Percentiles rank a stretch among this genome's conserved stretches.
Evolutionary conservation across 768 basidiomycete species (phyloP).

Genomic region (Tulasnella sp.): DNA sequence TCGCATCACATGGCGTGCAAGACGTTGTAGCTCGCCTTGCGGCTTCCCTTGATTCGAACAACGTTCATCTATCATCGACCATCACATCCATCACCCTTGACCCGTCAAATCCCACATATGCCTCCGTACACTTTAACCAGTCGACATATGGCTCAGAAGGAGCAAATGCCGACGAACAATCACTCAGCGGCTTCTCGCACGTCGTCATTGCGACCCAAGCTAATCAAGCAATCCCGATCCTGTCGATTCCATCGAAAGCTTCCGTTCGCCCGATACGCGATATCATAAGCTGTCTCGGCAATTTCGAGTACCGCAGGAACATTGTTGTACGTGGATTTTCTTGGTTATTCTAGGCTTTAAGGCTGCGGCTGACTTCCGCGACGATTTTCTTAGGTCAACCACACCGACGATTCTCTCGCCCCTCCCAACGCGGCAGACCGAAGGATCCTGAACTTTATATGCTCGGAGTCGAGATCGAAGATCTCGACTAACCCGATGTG

Average conservation of each 20-base stretch:
- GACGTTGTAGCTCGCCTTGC: conserved; percentile 47
- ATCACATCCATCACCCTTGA: conserved; percentile 38
- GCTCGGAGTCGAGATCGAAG: conserved; percentile 7
- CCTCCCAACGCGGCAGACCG: conserved; percentile 40
- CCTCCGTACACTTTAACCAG: conserved; percentile 24
- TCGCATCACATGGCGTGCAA: conserved; percentile 45
- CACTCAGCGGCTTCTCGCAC: conserved; percentile 42
- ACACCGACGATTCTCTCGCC: conserved; percentile 49
- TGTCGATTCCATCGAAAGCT: conserved; percentile 29
- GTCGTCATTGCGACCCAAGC: conserved; percentile 69
- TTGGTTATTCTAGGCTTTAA: not conserved
- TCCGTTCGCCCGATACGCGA: conserved; percentile 20
- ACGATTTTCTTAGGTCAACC: conserved; percentile 45
- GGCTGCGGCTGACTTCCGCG: conserved; percentile 31
- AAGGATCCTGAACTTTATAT: conserved; percentile 56
- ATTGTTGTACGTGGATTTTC: conserved; percentile 11
- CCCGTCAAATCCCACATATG: conserved; percentile 24
- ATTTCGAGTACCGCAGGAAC: conserved; percentile 40
- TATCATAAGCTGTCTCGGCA: conserved; percentile 38
- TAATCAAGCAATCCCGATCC: conserved; percentile 43
- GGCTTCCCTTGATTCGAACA: conserved; percentile 25
- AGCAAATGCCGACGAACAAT: not conserved
- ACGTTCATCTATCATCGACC: conserved; percentile 45
- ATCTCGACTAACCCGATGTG: conserved; percentile 18
- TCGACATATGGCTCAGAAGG: not conserved